Conservation (phyloP, 2,329 filamentous ascomycete species). For the Reticulascus tulasneorum region DNA sequence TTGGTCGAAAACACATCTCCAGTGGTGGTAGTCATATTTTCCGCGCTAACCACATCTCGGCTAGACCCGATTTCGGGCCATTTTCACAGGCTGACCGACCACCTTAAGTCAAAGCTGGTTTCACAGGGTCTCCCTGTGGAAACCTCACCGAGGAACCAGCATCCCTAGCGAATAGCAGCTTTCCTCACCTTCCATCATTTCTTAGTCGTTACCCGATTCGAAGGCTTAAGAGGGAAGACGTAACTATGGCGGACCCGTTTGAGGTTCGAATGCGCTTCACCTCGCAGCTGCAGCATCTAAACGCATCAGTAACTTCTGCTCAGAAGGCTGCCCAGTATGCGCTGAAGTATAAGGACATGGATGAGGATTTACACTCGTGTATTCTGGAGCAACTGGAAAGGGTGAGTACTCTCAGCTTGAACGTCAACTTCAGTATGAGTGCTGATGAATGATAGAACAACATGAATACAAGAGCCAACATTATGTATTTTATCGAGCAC, state of each 20-base stretch:
- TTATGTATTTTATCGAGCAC: conserved; percentile 98
- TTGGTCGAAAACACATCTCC: no score
- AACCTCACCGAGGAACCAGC: no score
- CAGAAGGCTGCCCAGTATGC: conserved; percentile 95
- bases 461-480: conserved; percentile 96
- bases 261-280: conserved; percentile 98
- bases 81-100: no score
- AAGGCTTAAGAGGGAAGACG: no score
- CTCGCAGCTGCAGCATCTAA: conserved; percentile 81
- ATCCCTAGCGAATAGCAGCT: no score
- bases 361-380: conserved; percentile 95
- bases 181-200: no score
- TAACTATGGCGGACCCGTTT: conserved; percentile 82
- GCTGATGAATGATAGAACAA: conserved; percentile 57
- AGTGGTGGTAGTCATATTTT: no score
- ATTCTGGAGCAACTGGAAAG: conserved; percentile 93
- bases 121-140: conserved; percentile 8
- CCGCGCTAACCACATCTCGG: no score
- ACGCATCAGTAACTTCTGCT: conserved; percentile 81
- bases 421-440: background rate
- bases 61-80: no score
- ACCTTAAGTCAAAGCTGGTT: no score
- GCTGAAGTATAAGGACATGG: conserved; percentile 87
- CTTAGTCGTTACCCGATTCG: no score
- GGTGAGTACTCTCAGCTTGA: conserved; percentile 39